These are phyloP conservation scores for Trypanosomatidae sp. DNA, from an alignment of 208 protist genomes.

Conservation along the genomic window DNA sequence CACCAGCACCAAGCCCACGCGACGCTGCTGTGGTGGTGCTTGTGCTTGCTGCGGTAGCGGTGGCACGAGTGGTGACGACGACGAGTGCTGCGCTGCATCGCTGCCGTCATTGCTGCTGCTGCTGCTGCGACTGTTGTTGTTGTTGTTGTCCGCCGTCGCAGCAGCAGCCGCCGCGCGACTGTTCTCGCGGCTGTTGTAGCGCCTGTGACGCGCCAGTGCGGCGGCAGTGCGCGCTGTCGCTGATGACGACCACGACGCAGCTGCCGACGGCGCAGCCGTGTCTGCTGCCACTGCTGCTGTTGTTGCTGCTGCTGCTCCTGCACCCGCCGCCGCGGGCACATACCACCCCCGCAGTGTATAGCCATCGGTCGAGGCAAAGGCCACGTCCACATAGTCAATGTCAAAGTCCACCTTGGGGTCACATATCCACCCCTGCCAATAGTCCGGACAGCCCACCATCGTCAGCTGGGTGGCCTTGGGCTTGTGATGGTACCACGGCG, in stretches of 20 bases:
- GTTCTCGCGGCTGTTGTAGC: neutral
- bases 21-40: too few species aligned
- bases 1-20: slow-evolving; percentile 74
- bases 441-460: slow-evolving; percentile 52
- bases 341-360: slow-evolving; percentile 81
- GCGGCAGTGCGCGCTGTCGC: neutral
- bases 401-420: slow-evolving; percentile 75
- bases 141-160: neutral
- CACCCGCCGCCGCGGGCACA: slow-evolving; percentile 25
- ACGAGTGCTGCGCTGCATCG: too few species aligned
- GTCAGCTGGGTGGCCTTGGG: slow-evolving; percentile 39
- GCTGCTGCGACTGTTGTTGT: too few species aligned
- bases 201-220: neutral
- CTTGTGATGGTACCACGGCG: slow-evolving; percentile 84
- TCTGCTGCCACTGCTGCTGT: neutral
- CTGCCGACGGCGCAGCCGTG: too few species aligned
- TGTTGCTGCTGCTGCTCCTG: neutral
- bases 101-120: neutral
- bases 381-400: slow-evolving; percentile 69
- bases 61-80: too few species aligned
- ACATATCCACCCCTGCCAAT: slow-evolving; percentile 81
- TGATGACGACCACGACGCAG: too few species aligned
- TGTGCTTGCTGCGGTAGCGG: too few species aligned
- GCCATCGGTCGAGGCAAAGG: slow-evolving; percentile 45
- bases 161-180: neutral